Conservation (phyloP, 495 filamentous ascomycete genomes). For the Penicillium angulare region DNA sequence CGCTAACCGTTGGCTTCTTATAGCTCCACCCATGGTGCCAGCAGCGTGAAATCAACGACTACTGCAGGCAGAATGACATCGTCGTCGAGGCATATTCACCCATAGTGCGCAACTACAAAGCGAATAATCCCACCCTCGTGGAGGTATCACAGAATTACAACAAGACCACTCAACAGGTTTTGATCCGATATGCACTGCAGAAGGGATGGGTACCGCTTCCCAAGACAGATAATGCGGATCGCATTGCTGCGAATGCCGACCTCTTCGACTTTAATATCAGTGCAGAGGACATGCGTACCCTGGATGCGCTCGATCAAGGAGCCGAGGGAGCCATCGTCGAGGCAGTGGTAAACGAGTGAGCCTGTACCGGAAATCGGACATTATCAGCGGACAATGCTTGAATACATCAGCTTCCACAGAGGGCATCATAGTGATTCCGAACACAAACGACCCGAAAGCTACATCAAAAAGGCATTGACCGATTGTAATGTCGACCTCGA, state of each 20-base stretch:
- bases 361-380: too few relatives aligned
- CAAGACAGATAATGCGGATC: constrained; percentile 63
- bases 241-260: constrained; percentile 63
- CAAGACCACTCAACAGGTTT: constrained; percentile 50
- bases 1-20: constrained; percentile 1
- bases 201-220: constrained; percentile 72
- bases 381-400: not conserved
- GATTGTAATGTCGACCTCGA: constrained; percentile 78
- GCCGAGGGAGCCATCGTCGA: constrained; percentile 51
- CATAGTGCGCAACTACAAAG: constrained; percentile 60
- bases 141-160: constrained; percentile 52
- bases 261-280: constrained; percentile 66
- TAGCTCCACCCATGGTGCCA: constrained; percentile 69
- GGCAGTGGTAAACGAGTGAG: constrained; percentile 49
- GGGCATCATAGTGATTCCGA: not conserved
- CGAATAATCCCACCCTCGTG: constrained; percentile 53
- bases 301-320: constrained; percentile 69
- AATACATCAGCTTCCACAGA: not conserved
- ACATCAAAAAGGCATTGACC: constrained; percentile 85
- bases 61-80: constrained; percentile 61
- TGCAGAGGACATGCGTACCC: constrained; percentile 57
- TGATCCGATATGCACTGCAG: constrained; percentile 60
- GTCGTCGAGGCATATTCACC: constrained; percentile 66
- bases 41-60: constrained; percentile 57
- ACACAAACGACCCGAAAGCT: constrained; percentile 37